These are phyloP conservation scores for Suillus subalutaceus DNA, from an alignment of 768 basidiomycete species.

Conservation along the genomic window DNA sequence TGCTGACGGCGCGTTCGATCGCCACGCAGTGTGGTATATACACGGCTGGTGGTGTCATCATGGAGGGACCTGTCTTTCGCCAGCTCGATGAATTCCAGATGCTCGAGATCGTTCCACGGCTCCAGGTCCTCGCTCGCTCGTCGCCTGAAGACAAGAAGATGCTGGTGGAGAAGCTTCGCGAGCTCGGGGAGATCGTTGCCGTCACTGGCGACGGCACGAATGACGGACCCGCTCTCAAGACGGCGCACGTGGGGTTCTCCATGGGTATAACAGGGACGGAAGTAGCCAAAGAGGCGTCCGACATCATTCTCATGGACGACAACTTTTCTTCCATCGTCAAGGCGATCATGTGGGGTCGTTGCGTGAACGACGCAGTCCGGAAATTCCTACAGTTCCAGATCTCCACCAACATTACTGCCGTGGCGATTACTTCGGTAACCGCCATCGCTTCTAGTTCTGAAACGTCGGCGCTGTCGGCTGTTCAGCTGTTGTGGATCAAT, in stretches of 20 bases:
- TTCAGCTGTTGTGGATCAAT: conserved; percentile 98
- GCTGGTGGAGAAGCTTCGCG: conserved; percentile 85
- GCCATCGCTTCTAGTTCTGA: conserved; percentile 81
- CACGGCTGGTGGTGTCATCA: conserved; percentile 90
- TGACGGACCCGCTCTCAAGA: conserved; percentile 95
- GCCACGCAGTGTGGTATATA: conserved; percentile 96
- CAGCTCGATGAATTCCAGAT: conserved; percentile 70
- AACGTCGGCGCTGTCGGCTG: conserved; percentile 87
- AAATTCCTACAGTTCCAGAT: conserved; percentile 98
- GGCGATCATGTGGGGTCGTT: conserved; percentile 99
- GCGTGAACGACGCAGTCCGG: conserved; percentile 95
- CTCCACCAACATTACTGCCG: conserved; percentile 94
- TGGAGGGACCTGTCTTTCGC: conserved; percentile 97
- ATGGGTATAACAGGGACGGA: conserved; percentile 98
- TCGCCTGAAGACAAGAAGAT: conserved; percentile 97
- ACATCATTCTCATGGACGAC: conserved; percentile 98
- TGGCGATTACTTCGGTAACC: conserved; percentile 90
- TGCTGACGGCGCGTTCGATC: conserved; percentile 94
- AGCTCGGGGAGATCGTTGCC: conserved; percentile 87
- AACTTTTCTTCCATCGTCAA: conserved; percentile 96
- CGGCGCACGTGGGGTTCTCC: conserved; percentile 95
- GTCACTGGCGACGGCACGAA: conserved; percentile 99
- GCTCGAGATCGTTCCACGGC: conserved; percentile 82
- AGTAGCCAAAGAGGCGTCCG: conserved; percentile 98
- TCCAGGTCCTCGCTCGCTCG: conserved; percentile 96